Base-by-base conservation (phyloP, 768 basidiomycete genomes). In the Macrolepiota dolichaula region DNA sequence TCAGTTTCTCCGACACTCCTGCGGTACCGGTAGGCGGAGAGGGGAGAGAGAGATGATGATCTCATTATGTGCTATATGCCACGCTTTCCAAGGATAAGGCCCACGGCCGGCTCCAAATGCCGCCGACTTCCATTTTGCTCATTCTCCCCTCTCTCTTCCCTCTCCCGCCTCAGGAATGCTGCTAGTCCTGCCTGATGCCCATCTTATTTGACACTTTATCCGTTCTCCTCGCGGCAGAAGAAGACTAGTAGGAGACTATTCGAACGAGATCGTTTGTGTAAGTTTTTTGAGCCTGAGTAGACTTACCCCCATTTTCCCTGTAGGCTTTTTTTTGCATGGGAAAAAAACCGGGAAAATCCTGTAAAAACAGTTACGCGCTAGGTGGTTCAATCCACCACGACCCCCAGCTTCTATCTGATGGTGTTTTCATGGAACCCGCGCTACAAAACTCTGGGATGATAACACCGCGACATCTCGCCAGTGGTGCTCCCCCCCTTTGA, bases 161-260 rank as follows among this genome's bases (percentile, higher is more conserved):
- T 44, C 42, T 44, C 42, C 42, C 42, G 42, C 42, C 42, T 44
- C 6, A 44, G 42, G 17, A 2, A 19, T 19, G 42, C 42, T 44
- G 19, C 6, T 6, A 13, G 15, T 27, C 25, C 47, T 47, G 4
- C n/a, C 15, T 61, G 59, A 49, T 29, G 40, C 44, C 59, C 59
- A 40, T 19, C 3, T 42, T 44, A 11, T 24, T n/a, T 60, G 59
- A 60, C 59, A 52, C 9, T 60, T 25, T 25, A 25, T 47, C 59
- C 52, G 52, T 27, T 38, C 46, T 61, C 17, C 55, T 55, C 53
- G 52, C 44, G 32, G 53, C 51, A 54, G 46, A 55, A 49, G 35
- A 29, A n/a, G 38, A 54, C 38, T 13, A n/a, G 15, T n/a, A n/a
- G n/a, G n/a, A n/a, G 22, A 29, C 15, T 12, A n/a, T 24, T 44